Percentiles rank a stretch among this genome's conserved stretches.
These are phyloP conservation scores for Chrysoporthe puriensis DNA, from an alignment of 2,329 filamentous ascomycete species.

Conservation along the genomic window DNA sequence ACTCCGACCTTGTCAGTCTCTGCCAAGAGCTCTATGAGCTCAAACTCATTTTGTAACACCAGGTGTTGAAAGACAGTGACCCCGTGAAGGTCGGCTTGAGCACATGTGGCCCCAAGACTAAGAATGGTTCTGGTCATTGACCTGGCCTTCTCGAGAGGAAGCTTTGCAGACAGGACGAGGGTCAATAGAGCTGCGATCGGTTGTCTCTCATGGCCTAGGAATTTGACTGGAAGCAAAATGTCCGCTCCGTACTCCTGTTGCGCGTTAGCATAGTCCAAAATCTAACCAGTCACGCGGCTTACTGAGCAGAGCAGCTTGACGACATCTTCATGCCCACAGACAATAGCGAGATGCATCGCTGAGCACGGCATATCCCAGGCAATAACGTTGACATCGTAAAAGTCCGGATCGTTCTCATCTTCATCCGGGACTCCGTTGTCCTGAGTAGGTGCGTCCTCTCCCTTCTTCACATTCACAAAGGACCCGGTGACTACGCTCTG, in stretches of 20 bases:
- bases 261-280: not conserved
- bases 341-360: constrained; percentile 78
- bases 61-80: constrained; percentile 70
- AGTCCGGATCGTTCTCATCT: constrained; percentile 70
- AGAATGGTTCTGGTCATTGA: constrained; percentile 69
- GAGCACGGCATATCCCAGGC: constrained; percentile 79
- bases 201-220: constrained; percentile 52
- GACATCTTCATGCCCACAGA: constrained; percentile 69
- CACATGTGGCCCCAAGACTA: constrained; percentile 70
- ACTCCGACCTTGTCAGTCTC: constrained; percentile 63
- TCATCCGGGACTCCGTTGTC: constrained; percentile 56
- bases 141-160: constrained; percentile 65
- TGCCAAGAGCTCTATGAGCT: constrained; percentile 53
- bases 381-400: constrained; percentile 77
- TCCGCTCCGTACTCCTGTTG: constrained; percentile 72
- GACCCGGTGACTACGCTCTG: constrained; percentile 68
- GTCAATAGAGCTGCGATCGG: constrained; percentile 66
- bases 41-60: constrained; percentile 52
- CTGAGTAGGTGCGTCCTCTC: constrained; percentile 34
- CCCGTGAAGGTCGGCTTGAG: constrained; percentile 70
- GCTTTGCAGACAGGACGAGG: constrained; percentile 66
- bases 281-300: constrained; percentile 1
- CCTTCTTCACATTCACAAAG: constrained; percentile 68
- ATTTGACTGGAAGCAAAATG: constrained; percentile 73
- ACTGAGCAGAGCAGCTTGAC: constrained; percentile 68